Evolutionary conservation across 495 filamentous ascomycete genomes (phyloP), one percentile per base, ranked within the genome.

Genomic region (Venustampulla echinocandica): DNA sequence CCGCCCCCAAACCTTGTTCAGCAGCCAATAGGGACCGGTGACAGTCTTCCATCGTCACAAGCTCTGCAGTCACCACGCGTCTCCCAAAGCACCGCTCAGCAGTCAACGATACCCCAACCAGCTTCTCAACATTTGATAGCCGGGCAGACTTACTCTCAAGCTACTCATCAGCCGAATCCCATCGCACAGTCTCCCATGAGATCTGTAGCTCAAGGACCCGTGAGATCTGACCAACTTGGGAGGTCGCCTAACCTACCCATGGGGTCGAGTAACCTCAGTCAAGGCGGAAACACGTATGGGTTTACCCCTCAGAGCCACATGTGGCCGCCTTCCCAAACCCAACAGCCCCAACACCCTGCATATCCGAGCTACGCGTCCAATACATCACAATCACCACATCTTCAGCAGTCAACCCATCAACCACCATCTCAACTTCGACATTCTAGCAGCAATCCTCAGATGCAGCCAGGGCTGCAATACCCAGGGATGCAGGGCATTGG

Each of bases 401-500:
- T 57, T 23, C 57, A 56, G 39, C 73, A 77, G 40, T 69, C 71
- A 13, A 70, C 77, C 18, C 75, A 80, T 24, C 76, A 79, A 27
- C 74, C 70, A 5, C 70, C 75, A 22, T 73, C 77, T 20, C 80
- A 80, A 48, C 67, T 81, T 13, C 80, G 77, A 21, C 82, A 82
- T 65, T 76, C 66, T 51, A 70, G 59, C 63, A 73, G 53, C 50
- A 76, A 62, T 38, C 69, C 77, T 32, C 80, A 82, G 59, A 74
- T 82, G 59, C 75, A 80, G 53, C 69, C 74, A 42, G 66, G 54
- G 54, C 66, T 80, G 60, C 72, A 73, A 44, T 81, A 80, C 47
- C 64, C 75, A 18, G 68, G 71, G 3, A 80, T 84, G 72, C 76
- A 74, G 36, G 68, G 71, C 28, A 69, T 83, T 61, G 58, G 68